Base-by-base conservation (phyloP, 345 rosid species). In the Hevea brasiliensis region DNA sequence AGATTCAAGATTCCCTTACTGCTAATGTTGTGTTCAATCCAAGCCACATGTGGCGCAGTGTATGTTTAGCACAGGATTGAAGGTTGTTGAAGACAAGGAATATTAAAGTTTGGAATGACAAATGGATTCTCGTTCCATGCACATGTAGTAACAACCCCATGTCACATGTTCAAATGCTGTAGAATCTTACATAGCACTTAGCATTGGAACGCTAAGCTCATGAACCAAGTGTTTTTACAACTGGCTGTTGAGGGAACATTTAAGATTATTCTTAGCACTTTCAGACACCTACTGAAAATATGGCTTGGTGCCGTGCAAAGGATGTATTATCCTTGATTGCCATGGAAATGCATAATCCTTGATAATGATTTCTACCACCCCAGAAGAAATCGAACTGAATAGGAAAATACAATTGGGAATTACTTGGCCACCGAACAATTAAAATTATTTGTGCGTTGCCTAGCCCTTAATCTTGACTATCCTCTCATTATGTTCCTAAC, bases 401-500 rank as follows among this genome's bases (percentile, higher is more conserved):
- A n/a, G n/a, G n/a, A n/a, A n/a, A n/a, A n/a, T n/a, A n/a, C n/a
- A n/a, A n/a, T n/a, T n/a, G n/a, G n/a, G n/a, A n/a, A n/a, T n/a
- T n/a, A n/a, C 48, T 9, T 68, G 29, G 18, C 47, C 59, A 4
- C 26, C 20, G 4, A 55, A 44, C 1, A 42, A 57, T 10, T 23
- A 41, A 56, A 41, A 57, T 4, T 56, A 56, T 6, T 21, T n/a
- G 32, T 37, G 44, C 18, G 17, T 58, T 27, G 56, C 62, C 57
- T 69, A 48, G 35, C 54, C 73, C 15, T 42, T 26, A 24, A 26
- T 70, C 14, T 70, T 26, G 26, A 26, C 26, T 17, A 42, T 70
- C 55, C 42, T 44, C 58, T 32, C 54, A 24, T 56, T 70, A 17
- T 70, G 35, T 15, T n/a, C 53, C 53, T 56, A 41, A 40, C 73